Evolutionary conservation across 2,329 filamentous ascomycete species (phyloP).

Genomic region (Bimuria novae-zelandiae): DNA sequence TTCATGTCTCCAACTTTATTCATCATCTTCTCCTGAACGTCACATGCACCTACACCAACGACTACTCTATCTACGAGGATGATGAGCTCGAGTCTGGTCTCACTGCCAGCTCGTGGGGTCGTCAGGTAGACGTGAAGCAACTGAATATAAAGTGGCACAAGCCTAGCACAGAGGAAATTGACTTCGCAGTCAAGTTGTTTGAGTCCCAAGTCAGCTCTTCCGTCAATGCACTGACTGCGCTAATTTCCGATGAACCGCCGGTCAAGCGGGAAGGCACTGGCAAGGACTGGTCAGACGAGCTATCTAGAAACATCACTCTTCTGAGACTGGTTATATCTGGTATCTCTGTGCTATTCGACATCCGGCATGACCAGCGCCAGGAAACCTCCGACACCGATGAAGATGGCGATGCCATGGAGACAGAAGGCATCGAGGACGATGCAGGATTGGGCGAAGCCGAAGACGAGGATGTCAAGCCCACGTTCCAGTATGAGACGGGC

Average conservation of each 20-base stretch:
- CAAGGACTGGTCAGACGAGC: constrained; percentile 98
- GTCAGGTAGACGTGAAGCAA: constrained; percentile 71
- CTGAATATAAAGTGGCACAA: constrained; percentile 91
- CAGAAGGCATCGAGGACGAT: constrained; percentile 54
- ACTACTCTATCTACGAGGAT: constrained; percentile 87
- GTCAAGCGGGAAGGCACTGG: constrained; percentile 93
- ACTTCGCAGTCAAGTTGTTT: constrained; percentile 89
- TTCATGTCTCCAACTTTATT: constrained; percentile 96
- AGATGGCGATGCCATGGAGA: constrained; percentile 47
- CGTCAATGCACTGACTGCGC: constrained; percentile 71
- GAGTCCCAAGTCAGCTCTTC: constrained; percentile 80
- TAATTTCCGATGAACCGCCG: constrained; percentile 80
- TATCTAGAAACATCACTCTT: constrained; percentile 85
- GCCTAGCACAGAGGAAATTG: constrained; percentile 76
- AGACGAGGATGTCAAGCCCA: constrained; percentile 80
- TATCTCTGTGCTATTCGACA: constrained; percentile 86
- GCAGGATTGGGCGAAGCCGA: constrained; percentile 67
- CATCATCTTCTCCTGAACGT: constrained; percentile 94
- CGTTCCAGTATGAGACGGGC: constrained; percentile 86
- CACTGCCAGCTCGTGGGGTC: constrained; percentile 82
- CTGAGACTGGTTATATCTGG: constrained; percentile 88
- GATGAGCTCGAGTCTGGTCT: constrained; percentile 72
- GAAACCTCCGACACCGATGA: constrained; percentile 39
- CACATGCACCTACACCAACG: constrained; percentile 90
- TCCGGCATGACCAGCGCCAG: constrained; percentile 50